Conservation (phyloP, 768 basidiomycete genomes). For the Russula compacta region DNA sequence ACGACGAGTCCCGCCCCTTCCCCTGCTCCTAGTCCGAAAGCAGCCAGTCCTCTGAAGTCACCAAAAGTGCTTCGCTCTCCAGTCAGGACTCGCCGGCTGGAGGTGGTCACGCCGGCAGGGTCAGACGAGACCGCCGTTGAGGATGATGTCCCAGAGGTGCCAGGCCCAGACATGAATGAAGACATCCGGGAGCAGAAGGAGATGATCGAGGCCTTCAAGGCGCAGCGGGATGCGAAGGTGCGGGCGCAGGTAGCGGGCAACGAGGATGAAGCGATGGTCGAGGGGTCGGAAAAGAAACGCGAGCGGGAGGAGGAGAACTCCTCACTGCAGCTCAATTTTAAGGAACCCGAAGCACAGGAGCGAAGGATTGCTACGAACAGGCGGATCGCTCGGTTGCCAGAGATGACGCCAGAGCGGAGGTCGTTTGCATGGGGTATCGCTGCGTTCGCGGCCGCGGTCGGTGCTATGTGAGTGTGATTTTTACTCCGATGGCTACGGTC, state of each 20-base stretch:
- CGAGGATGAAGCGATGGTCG: constrained; percentile 18
- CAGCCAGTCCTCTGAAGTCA: constrained; percentile 29
- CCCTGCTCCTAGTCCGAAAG: constrained; percentile 27
- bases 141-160: constrained; percentile 42
- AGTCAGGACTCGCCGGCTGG: constrained; percentile 29
- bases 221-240: constrained; percentile 41
- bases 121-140: constrained; percentile 62
- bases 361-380: constrained; percentile 54
- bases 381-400: constrained; percentile 42
- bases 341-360: constrained; percentile 53
- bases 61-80: constrained; percentile 30
- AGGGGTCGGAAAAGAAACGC: constrained; percentile 32
- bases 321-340: constrained; percentile 51
- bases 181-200: constrained; percentile 74
- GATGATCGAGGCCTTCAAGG: constrained; percentile 64
- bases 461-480: constrained; percentile 59
- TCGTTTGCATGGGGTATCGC: constrained; percentile 77
- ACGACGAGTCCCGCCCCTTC: constrained; percentile 32
- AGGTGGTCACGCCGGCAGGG: constrained; percentile 37
- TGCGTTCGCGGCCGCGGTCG: constrained; percentile 74
- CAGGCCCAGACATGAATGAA: constrained; percentile 51
- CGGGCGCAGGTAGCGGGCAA: constrained; percentile 21
- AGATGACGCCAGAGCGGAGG: constrained; percentile 58
- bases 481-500: neutral
- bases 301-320: constrained; percentile 48